Base-by-base conservation (phyloP, 2,329 filamentous ascomycete species). In the Setomelanomma holmii region DNA sequence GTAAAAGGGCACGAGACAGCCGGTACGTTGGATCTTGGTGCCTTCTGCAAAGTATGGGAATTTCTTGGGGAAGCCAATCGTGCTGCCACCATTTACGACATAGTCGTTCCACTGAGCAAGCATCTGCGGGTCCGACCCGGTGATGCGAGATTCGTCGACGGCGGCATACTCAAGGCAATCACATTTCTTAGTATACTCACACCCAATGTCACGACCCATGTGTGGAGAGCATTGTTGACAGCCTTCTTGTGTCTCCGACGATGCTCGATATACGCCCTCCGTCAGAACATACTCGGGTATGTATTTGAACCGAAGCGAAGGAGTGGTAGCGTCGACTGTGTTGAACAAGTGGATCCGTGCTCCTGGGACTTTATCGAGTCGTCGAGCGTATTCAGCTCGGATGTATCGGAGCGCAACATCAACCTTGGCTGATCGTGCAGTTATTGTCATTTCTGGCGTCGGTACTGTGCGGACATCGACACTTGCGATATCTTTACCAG, bases 291-390 rank as follows among this genome's bases (percentile, higher is more conserved):
- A 86, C 1, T 81, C 73, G 5, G 86, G 78, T 46, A 92, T 87
- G 69, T 93, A 93, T 0, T 79, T 79, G 62, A 95, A 96, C 34
- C 83, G 76, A 0, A 84, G 74, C 0, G 89, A 86, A 0, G 81
- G 82, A 61, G 80, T 59, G 63, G 79, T 51, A 1, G 80, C 74
- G 60, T 89, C 86, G 2, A 84, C 74, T 0, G 80, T 76, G 66
- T 93, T 93, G 45, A 86, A 75, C 1, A 93, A 80, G 0, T 83
- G 84, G 21, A 91, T 80, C 0, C 58, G 58, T 4, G 67, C 65
- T 46, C 75, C 66, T 48, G 67, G 57, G 17, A 75, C 35, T 49
- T 56, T 39, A n/a, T 58, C 21, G 4, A 76, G 49, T 51, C 71
- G 50, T 4, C 59, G 45, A 6, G 72, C 42, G 45, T 81, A 79